Percentiles rank a stretch among this genome's conserved stretches.
Evolutionary conservation across 2,329 filamentous ascomycete genomes (phyloP).

Genomic region (Clonostachys byssicola): DNA sequence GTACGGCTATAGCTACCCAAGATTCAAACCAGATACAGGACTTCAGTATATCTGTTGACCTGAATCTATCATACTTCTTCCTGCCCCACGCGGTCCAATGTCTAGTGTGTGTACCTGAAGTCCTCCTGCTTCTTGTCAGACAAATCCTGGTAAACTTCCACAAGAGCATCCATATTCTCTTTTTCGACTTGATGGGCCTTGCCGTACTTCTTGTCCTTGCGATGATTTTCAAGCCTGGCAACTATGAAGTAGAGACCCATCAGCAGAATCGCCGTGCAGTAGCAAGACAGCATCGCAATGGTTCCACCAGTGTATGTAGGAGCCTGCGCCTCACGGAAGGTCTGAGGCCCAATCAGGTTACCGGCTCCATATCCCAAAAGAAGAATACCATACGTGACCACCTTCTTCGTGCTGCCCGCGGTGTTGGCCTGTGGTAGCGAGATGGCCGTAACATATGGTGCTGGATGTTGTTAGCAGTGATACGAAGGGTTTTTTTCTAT

Average conservation of each 20-base stretch:
- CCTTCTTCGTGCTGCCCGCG: constrained; percentile 8
- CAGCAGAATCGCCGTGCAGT: constrained; percentile 12
- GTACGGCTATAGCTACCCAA: no score
- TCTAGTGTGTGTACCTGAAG: constrained; percentile 1
- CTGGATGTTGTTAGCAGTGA: constrained; percentile 5
- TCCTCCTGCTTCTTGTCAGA: neutral
- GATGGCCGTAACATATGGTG: constrained; percentile 47
- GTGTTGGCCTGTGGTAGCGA: constrained; percentile 40
- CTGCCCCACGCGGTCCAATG: neutral
- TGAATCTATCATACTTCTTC: no score
- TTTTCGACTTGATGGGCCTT: neutral
- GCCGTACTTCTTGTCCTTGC: neutral
- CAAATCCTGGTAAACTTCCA: neutral
- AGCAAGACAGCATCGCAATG: constrained; percentile 39
- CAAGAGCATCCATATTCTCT: neutral
- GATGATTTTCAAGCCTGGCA: neutral
- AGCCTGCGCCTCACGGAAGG: constrained; percentile 2
- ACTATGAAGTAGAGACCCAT: neutral
- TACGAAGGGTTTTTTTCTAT: constrained; percentile 2
- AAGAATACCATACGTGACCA: constrained; percentile 4
- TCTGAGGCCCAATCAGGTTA: constrained; percentile 7
- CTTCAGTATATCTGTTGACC: no score
- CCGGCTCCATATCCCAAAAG: constrained; percentile 4
- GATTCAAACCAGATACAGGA: no score
- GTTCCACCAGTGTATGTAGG: constrained; percentile 30